Evolutionary conservation across 2,329 filamentous ascomycete species (phyloP).

Genomic region (Aspergillus luchuensis): DNA sequence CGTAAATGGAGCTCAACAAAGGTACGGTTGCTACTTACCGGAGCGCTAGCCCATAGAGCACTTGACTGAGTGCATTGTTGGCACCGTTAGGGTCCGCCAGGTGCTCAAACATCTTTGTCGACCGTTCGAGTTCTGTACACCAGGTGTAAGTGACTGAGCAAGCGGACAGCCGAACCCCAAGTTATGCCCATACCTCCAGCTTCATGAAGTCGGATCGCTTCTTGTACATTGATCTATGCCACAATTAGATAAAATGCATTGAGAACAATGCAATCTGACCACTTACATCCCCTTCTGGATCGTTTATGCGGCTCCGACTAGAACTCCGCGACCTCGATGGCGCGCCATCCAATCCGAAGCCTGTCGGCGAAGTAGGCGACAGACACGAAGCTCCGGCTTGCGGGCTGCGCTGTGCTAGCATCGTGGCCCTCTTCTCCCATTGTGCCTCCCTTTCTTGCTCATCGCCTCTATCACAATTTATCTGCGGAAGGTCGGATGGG

Average conservation of each 20-base stretch:
- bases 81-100: constrained; percentile 80
- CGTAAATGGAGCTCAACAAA: neutral
- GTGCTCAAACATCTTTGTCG: constrained; percentile 80
- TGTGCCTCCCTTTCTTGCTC: constrained; percentile 65
- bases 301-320: constrained; percentile 34
- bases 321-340: constrained; percentile 34
- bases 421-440: constrained; percentile 94
- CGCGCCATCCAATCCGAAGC: constrained; percentile 13
- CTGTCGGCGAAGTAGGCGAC: constrained; percentile 21
- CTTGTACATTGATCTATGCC: constrained; percentile 69
- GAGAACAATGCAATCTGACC: neutral
- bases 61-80: constrained; percentile 93
- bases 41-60: constrained; percentile 89
- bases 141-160: constrained; percentile 8
- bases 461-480: constrained; percentile 55
- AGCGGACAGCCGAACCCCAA: neutral
- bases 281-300: constrained; percentile 41
- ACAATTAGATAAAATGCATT: constrained; percentile 4
- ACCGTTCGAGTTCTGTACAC: constrained; percentile 65
- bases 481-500: constrained; percentile 76
- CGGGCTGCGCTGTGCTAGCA: constrained; percentile 67
- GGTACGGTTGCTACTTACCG: constrained; percentile 58
- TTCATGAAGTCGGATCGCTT: constrained; percentile 94
- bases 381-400: constrained; percentile 44
- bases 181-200: constrained; percentile 56